These are phyloP conservation scores for Sindora glabra DNA, from an alignment of 306 rosid species.

Conservation along the genomic window DNA sequence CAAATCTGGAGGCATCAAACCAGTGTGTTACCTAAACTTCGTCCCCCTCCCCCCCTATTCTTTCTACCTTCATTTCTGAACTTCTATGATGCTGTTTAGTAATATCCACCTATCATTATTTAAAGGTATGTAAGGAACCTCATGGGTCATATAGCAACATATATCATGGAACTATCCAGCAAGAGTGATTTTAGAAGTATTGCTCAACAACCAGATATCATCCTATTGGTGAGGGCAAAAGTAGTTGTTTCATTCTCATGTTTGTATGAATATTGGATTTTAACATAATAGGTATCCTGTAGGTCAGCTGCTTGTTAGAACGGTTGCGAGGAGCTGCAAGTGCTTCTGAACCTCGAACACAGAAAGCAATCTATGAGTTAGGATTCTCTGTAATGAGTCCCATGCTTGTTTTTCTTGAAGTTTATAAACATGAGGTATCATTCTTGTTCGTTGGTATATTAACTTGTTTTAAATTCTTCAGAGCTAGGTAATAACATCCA, in stretches of 20 bases:
- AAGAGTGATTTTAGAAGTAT: constrained; percentile 59
- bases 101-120: constrained; percentile 5
- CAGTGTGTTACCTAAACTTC: constrained; percentile 52
- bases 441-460: constrained; percentile 7
- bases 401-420: constrained; percentile 64
- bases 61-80: background rate
- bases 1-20: constrained; percentile 55
- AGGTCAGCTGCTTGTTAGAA: constrained; percentile 95
- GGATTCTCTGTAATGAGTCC: constrained; percentile 83
- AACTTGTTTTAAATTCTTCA: background rate
- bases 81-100: background rate
- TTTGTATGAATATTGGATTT: constrained; percentile 9
- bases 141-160: constrained; percentile 65
- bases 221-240: constrained; percentile 50
- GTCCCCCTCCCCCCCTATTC: background rate
- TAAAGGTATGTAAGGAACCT: constrained; percentile 71
- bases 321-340: constrained; percentile 89
- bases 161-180: constrained; percentile 62
- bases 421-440: constrained; percentile 84
- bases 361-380: constrained; percentile 76
- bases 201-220: constrained; percentile 82
- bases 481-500: constrained; percentile 1
- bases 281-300: constrained; percentile 26
- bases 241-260: constrained; percentile 1
- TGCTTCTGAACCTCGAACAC: constrained; percentile 90